A percentile compares a stretch with the other conserved stretches of the same genome.
These are phyloP conservation scores for Incumbomyces lentus DNA, from an alignment of 2,329 filamentous ascomycete genomes.

Conservation along the genomic window DNA sequence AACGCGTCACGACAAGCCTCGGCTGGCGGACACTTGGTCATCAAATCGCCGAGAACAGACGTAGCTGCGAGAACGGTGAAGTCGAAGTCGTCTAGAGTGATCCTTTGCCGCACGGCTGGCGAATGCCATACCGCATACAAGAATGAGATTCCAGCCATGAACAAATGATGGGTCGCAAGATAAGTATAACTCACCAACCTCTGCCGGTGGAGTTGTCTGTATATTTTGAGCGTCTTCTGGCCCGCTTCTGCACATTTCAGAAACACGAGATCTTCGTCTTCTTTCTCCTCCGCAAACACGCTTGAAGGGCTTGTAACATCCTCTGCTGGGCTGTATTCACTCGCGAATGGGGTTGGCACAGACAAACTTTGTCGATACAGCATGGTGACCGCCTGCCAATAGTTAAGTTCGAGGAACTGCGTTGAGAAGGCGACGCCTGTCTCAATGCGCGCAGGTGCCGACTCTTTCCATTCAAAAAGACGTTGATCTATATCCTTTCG, in stretches of 20 bases:
- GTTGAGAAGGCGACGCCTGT: conserved; percentile 83
- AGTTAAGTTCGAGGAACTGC: conserved; percentile 87
- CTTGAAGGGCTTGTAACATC: conserved; percentile 48
- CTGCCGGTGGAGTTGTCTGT: conserved; percentile 76
- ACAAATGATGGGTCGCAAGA: conserved; percentile 87
- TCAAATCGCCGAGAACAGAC: conserved; percentile 81
- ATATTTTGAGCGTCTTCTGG: conserved; percentile 82
- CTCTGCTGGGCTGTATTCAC: conserved; percentile 55
- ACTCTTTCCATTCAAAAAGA: conserved; percentile 75
- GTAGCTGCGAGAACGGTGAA: conserved; percentile 90
- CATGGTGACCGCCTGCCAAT: conserved; percentile 96
- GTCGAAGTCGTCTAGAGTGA: conserved; percentile 93
- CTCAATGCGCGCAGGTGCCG: conserved; percentile 63
- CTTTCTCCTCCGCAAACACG: conserved; percentile 35
- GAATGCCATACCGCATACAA: conserved; percentile 98
- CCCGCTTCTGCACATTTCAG: conserved; percentile 91
- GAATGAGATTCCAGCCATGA: conserved; percentile 94
- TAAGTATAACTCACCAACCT: conserved; percentile 94
- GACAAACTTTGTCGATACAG: conserved; percentile 84
- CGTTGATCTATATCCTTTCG: conserved; percentile 75
- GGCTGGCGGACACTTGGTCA: conserved; percentile 88
- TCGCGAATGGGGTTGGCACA: conserved; percentile 73
- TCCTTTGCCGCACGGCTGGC: conserved; percentile 68
- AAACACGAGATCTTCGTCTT: conserved; percentile 82
- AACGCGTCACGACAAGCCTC: conserved; percentile 93